Evolutionary conservation across 2,329 filamentous ascomycete genomes (phyloP).

Genomic region (Ophiocordyceps camponoti-floridani): DNA sequence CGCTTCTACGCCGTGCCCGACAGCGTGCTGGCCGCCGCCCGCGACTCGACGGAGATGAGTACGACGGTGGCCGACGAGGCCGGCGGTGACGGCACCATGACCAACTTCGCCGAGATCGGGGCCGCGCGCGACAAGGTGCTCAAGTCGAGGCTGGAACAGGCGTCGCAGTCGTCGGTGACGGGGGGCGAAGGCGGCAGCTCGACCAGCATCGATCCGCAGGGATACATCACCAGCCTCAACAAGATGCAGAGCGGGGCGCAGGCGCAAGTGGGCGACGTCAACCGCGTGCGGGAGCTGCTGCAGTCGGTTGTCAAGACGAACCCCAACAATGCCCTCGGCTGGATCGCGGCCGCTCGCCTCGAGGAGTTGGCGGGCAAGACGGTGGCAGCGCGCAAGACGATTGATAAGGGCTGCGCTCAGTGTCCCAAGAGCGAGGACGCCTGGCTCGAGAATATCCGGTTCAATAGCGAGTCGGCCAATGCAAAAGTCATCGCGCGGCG

Average conservation of each 20-base stretch:
- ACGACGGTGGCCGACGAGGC: constrained; percentile 74
- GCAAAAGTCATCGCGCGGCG: constrained; percentile 90
- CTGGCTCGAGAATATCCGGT: constrained; percentile 88
- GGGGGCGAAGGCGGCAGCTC: constrained; percentile 58
- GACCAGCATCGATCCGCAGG: constrained; percentile 85
- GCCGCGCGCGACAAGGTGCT: constrained; percentile 91
- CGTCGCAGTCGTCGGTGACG: constrained; percentile 44
- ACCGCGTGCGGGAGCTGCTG: constrained; percentile 78
- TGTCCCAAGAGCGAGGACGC: constrained; percentile 90
- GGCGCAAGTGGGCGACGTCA: constrained; percentile 82
- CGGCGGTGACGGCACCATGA: constrained; percentile 71
- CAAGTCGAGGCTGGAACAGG: constrained; percentile 83
- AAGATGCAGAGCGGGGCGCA: constrained; percentile 69
- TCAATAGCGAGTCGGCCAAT: constrained; percentile 73
- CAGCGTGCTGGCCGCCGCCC: constrained; percentile 76
- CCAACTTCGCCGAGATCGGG: constrained; percentile 94
- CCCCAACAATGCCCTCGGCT: constrained; percentile 81
- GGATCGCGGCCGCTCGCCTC: constrained; percentile 83
- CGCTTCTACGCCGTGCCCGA: constrained; percentile 94
- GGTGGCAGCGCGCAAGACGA: constrained; percentile 74
- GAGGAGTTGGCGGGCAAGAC: constrained; percentile 88
- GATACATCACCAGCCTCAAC: constrained; percentile 82
- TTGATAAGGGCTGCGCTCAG: constrained; percentile 72
- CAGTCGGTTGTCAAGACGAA: constrained; percentile 97
- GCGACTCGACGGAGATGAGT: constrained; percentile 64